Evolutionary conservation across 495 filamentous ascomycete genomes (phyloP).

Genomic region (Letharia lupina): DNA sequence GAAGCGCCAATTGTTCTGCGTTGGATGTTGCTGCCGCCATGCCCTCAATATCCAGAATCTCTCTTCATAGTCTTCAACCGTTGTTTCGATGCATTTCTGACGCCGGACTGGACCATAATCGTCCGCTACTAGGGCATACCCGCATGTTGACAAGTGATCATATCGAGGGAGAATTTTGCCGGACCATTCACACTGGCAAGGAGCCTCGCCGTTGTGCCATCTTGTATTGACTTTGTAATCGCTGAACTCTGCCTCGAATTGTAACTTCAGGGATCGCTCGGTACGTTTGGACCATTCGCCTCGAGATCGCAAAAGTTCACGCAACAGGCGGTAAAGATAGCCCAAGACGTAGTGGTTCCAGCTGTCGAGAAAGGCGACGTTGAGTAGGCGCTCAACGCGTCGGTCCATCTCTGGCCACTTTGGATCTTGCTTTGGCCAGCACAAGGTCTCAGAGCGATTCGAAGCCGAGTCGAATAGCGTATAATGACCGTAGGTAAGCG

Average conservation of each 20-base stretch:
- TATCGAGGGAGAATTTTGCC: background rate
- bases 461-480: slow-evolving; percentile 15
- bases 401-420: slow-evolving; percentile 17
- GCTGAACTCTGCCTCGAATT: slow-evolving; percentile 21
- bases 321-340: slow-evolving; percentile 21
- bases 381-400: slow-evolving; percentile 23
- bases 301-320: slow-evolving; percentile 10
- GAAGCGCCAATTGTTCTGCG: slow-evolving; percentile 20
- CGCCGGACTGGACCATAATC: background rate
- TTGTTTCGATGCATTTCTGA: slow-evolving; percentile 7
- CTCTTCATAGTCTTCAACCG: slow-evolving; percentile 29
- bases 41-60: slow-evolving; percentile 36
- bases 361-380: slow-evolving; percentile 19
- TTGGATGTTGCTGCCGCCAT: slow-evolving; percentile 34
- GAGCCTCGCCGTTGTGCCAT: background rate
- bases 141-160: slow-evolving; percentile 7
- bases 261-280: slow-evolving; percentile 5
- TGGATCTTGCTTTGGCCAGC: slow-evolving; percentile 15
- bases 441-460: slow-evolving; percentile 2
- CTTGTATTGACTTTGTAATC: slow-evolving; percentile 3
- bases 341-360: slow-evolving; percentile 11
- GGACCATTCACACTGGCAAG: slow-evolving; percentile 23
- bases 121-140: background rate
- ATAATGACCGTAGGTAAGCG: slow-evolving; percentile 15
- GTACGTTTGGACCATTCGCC: background rate